phyloP scores from a whole-genome alignment of 1,284 basidiomycete genomes.

The Boletus mariae region DNA sequence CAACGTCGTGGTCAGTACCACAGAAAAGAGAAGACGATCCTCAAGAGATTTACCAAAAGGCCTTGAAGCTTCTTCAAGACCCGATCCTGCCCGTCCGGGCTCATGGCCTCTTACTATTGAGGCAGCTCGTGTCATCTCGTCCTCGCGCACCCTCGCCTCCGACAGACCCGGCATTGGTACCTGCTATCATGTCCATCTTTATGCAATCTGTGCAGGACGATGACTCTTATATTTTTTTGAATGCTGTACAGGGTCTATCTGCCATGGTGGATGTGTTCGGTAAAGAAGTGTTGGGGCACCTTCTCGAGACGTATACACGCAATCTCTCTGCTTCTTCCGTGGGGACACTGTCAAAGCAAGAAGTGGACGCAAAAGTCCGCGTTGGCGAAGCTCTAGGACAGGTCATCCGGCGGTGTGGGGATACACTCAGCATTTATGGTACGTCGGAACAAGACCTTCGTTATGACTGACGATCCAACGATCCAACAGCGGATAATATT shows the following conservation, averaged over 20 bases:
- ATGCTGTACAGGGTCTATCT: slow-evolving; percentile 86
- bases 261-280: slow-evolving; percentile 80
- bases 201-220: slow-evolving; percentile 85
- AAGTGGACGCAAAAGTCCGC: slow-evolving; percentile 76
- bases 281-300: slow-evolving; percentile 61
- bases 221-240: slow-evolving; percentile 93
- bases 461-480: slow-evolving; percentile 2
- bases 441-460: slow-evolving; percentile 23
- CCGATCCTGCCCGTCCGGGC: slow-evolving; percentile 93
- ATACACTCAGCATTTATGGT: slow-evolving; percentile 70
- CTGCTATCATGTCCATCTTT: slow-evolving; percentile 86
- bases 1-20: slow-evolving; percentile 32
- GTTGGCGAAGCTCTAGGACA: slow-evolving; percentile 86
- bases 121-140: slow-evolving; percentile 61
- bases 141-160: slow-evolving; percentile 12
- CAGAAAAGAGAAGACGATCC: slow-evolving; percentile 39
- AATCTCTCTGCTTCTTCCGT: slow-evolving; percentile 49
- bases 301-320: slow-evolving; percentile 62
- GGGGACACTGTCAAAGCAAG: slow-evolving; percentile 52
- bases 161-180: slow-evolving; percentile 58
- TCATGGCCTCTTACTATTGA: slow-evolving; percentile 84
- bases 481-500: slow-evolving; percentile 57
- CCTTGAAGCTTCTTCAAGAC: slow-evolving; percentile 86
- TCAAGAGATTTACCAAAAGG: slow-evolving; percentile 78
- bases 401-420: slow-evolving; percentile 74